Evolutionary conservation across 441 rosid species (phyloP), one percentile per base, ranked within the genome.

Genomic region (Populus trichocarpa): DNA sequence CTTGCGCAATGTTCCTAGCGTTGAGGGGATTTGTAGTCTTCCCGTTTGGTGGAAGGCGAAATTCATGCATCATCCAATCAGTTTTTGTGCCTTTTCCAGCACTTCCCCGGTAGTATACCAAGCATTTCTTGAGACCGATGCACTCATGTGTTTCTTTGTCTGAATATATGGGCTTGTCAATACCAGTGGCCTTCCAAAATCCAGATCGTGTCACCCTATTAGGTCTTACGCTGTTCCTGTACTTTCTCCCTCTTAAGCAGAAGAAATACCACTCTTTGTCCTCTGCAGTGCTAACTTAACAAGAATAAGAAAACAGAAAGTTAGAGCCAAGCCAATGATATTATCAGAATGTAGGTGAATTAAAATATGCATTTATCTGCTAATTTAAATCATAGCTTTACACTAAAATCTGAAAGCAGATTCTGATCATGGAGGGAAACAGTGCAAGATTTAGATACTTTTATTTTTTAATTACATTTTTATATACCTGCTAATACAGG

Each of bases 121-220:
- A 67, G 4, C 85, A 77, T 65, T 84, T 86, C 79, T 86, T 84
- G 33, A 89, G 81, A 12, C 92, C 90, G 26, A 86, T 32, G 77
- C 80, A 83, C 6, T 36, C 76, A 2, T 74, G 82, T 12, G 25
- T 12, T 63, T 71, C 77, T 35, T 33, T 35, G n/a, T 14, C 40
- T 71, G 89, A 80, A 30, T 82, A 80, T 3, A 89, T 82, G 8
- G 88, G 90, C 82, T 85, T 81, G 77, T 89, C 92, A 6, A 87
- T 89, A 8, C 92, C 92, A 0, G 92, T 89, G 23, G 92, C 92
- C 78, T 89, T 89, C 92, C 92, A 89, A 50, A 89, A 89, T 8
- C 92, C 92, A 25, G 89, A 87, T n/a, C 85, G 87, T 0, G 92
- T 89, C 18, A 89, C 92, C 64, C 92, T 81, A 32, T 89, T 89